Percentiles rank a stretch among this genome's conserved stretches.
Evolutionary conservation across 106 monocot genomes (phyloP).

Genomic region (Apostasia ramifera): DNA sequence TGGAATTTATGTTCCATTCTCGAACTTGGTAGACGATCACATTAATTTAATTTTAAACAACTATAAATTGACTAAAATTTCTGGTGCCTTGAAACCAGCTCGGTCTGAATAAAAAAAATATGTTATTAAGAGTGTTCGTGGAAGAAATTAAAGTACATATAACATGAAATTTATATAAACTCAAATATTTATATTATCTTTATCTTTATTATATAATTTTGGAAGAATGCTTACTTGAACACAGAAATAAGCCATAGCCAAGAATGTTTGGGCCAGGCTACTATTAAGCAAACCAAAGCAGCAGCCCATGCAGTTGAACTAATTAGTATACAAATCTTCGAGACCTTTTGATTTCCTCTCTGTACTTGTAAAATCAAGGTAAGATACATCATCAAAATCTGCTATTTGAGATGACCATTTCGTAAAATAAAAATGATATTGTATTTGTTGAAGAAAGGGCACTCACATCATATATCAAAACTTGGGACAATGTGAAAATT

Average conservation of each 20-base stretch:
- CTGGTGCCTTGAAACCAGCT: too few relatives aligned
- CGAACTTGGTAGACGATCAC: too few relatives aligned
- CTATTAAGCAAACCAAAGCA: conserved; percentile 55
- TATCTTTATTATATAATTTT: neutral
- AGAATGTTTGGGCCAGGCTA: conserved; percentile 69
- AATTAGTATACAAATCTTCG: conserved; percentile 54
- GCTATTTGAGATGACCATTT: neutral
- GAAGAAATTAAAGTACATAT: neutral
- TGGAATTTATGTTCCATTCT: too few relatives aligned
- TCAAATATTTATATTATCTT: neutral
- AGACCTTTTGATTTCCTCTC: conserved; percentile 80
- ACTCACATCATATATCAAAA: conserved; percentile 80
- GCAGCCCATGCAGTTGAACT: conserved; percentile 44
- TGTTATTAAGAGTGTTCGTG: too few relatives aligned
- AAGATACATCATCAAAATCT: conserved; percentile 5
- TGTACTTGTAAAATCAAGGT: conserved; percentile 5
- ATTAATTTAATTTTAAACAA: too few relatives aligned
- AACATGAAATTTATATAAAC: neutral
- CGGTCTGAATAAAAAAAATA: too few relatives aligned
- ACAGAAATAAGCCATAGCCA: conserved; percentile 94
- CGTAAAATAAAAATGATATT: neutral
- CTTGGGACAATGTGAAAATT: conserved; percentile 76
- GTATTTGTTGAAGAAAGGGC: neutral
- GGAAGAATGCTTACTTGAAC: conserved; percentile 64
- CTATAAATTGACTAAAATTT: too few relatives aligned